These are phyloP conservation scores for Monascus purpureus DNA, from an alignment of 495 filamentous ascomycete species.

Conservation along the genomic window DNA sequence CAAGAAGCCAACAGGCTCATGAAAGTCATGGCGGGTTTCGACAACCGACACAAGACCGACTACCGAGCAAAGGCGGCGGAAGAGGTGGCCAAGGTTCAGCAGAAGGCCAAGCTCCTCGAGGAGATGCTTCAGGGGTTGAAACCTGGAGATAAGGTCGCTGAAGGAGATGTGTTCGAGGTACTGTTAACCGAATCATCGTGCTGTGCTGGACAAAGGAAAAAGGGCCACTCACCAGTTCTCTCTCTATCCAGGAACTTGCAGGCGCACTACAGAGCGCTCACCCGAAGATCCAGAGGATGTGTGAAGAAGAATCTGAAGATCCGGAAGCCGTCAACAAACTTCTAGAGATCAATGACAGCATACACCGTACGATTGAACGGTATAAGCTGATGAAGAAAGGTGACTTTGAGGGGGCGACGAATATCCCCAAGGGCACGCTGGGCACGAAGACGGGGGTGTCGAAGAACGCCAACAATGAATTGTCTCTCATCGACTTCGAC, in stretches of 20 bases:
- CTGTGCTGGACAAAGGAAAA: background rate
- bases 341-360: constrained; percentile 95
- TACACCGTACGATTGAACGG: constrained; percentile 88
- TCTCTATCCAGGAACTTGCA: constrained; percentile 56
- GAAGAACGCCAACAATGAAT: constrained; percentile 66
- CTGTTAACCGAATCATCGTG: constrained; percentile 2
- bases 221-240: constrained; percentile 1
- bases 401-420: constrained; percentile 75
- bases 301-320: constrained; percentile 95
- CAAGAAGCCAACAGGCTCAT: constrained; percentile 94
- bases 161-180: constrained; percentile 88
- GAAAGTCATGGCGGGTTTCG: constrained; percentile 98
- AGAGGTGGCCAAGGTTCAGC: constrained; percentile 83
- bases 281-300: constrained; percentile 98
- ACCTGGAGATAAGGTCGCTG: constrained; percentile 65
- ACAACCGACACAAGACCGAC: constrained; percentile 88
- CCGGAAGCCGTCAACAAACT: constrained; percentile 90
- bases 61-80: constrained; percentile 95
- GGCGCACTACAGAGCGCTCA: constrained; percentile 84
- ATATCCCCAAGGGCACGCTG: constrained; percentile 71
- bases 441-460: constrained; percentile 55
- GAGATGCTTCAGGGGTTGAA: constrained; percentile 81
- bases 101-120: constrained; percentile 80
- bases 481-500: constrained; percentile 88
- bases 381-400: constrained; percentile 92